These are phyloP conservation scores for Pleurotus cornucopiae DNA, from an alignment of 768 basidiomycete species.

Conservation along the genomic window DNA sequence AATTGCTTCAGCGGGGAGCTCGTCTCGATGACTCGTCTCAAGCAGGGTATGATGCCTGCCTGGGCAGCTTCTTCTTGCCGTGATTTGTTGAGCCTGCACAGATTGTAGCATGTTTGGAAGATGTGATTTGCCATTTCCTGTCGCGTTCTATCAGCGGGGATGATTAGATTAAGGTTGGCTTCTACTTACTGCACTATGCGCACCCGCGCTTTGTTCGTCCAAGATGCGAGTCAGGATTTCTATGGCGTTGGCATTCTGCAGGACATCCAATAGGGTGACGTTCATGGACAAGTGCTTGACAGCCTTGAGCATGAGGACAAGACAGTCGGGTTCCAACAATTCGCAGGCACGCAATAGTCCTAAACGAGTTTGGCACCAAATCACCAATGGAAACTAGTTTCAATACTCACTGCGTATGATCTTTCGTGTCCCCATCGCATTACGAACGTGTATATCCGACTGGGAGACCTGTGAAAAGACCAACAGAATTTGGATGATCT, in stretches of 20 bases:
- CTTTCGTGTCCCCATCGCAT: slow-evolving; percentile 86
- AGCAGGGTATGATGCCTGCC: slow-evolving; percentile 88
- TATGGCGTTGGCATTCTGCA: slow-evolving; percentile 94
- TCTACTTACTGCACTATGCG: slow-evolving; percentile 70
- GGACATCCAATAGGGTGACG: slow-evolving; percentile 80
- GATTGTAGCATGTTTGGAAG: slow-evolving; percentile 96
- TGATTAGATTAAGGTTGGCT: neutral
- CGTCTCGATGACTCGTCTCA: slow-evolving; percentile 84
- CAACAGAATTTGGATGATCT: slow-evolving; percentile 84
- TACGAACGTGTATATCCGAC: slow-evolving; percentile 88
- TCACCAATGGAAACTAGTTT: neutral
- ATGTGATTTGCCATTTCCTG: slow-evolving; percentile 97
- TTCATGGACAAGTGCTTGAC: slow-evolving; percentile 97
- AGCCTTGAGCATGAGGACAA: slow-evolving; percentile 88
- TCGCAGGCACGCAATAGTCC: slow-evolving; percentile 87
- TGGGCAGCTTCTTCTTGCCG: slow-evolving; percentile 97
- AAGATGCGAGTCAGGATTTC: slow-evolving; percentile 86
- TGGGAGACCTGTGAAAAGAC: slow-evolving; percentile 98
- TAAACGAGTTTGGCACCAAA: slow-evolving; percentile 24
- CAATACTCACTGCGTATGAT: slow-evolving; percentile 76
- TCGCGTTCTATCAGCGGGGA: neutral
- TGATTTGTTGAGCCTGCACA: slow-evolving; percentile 90
- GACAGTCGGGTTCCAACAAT: slow-evolving; percentile 79
- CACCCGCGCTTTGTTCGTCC: slow-evolving; percentile 74
- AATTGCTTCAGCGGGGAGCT: slow-evolving; percentile 95